Evolutionary conservation across 2,329 filamentous ascomycete genomes (phyloP).

Genomic region (Dothiorella sarmentorum): DNA sequence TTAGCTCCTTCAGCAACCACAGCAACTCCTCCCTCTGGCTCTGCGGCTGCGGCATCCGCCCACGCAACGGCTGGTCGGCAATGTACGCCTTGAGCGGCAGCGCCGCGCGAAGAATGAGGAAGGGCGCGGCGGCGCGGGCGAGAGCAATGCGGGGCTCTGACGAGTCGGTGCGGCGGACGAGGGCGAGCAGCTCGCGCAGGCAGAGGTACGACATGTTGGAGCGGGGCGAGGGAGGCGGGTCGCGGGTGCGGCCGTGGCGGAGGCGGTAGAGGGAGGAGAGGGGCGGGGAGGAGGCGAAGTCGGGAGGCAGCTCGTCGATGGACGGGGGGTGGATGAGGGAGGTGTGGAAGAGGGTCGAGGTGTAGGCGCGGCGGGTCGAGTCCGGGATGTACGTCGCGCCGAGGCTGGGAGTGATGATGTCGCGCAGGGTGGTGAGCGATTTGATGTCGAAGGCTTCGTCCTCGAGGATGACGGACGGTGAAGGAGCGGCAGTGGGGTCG

Average conservation of each 20-base stretch:
- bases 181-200: constrained; percentile 64
- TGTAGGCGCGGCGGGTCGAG: constrained; percentile 64
- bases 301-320: constrained; percentile 27
- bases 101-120: constrained; percentile 76
- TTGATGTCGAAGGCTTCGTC: constrained; percentile 81
- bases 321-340: constrained; percentile 73
- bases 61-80: constrained; percentile 85
- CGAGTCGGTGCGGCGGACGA: constrained; percentile 54
- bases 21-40: constrained; percentile 75
- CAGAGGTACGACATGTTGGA: constrained; percentile 75
- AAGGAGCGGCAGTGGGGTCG: constrained; percentile 38
- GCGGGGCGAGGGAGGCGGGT: constrained; percentile 62
- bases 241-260: constrained; percentile 69
- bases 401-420: constrained; percentile 70
- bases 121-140: constrained; percentile 72
- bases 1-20: constrained; percentile 65
- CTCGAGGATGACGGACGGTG: constrained; percentile 30
- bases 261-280: constrained; percentile 61
- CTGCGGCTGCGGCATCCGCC: constrained; percentile 82
- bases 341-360: constrained; percentile 72
- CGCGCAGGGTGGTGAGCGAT: constrained; percentile 66
- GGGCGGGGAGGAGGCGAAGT: constrained; percentile 42
- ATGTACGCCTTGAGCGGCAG: constrained; percentile 80
- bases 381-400: constrained; percentile 65
- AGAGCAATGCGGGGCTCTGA: constrained; percentile 50